Base-by-base conservation (phyloP, 1,284 basidiomycete species). In the Moesziomyces parantarcticus region DNA sequence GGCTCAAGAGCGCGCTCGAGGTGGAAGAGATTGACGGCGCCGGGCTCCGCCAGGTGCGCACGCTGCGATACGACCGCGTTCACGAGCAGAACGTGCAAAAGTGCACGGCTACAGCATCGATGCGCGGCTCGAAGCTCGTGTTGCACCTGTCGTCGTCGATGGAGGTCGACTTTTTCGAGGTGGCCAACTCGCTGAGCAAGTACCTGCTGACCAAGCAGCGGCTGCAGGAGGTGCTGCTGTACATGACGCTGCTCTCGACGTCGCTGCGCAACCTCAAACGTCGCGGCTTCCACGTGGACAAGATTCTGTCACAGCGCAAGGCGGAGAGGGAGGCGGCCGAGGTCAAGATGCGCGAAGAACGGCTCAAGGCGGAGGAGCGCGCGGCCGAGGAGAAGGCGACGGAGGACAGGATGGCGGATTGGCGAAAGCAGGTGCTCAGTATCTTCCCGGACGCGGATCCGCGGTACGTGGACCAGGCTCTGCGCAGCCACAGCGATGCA, bases 201-300 rank as follows among this genome's bases (percentile, higher is more conserved):
- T 63, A 76, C 47, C 64, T 84, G 40, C 60, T 82, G 43, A 76
- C 71, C 25, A 65, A 76, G 55, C 82, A 83, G 54, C 68, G 74
- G 26, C 53, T 83, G 44, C 80, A 78, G 42, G 81, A 83, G 50
- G 78, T 83, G 41, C 66, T 98, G 9, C 84, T 98, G 14, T 92
- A 97, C 78, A 92, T 93, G 89, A 96, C 93, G 0, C 92, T 99
- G 47, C 87, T 99, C 13, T 93, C 92, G 0, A 97, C 94, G 0
- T 92, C 95, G 61, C 86, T 98, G 46, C 88, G 89, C 67, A 90
- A 92, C 2, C 86, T 99, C 56, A 92, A 91, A 82, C 87, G 94
- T 57, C 88, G 95, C 66, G 94, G 94, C 5, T 72, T 81, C 54
- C 61, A 78, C 91, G 94, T 97, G 52, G 94, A 97, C 82, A 89